Evolutionary conservation across 305 asterid genomes (phyloP), one percentile per base, ranked within the genome.

Genomic region (Rubia occidens): DNA sequence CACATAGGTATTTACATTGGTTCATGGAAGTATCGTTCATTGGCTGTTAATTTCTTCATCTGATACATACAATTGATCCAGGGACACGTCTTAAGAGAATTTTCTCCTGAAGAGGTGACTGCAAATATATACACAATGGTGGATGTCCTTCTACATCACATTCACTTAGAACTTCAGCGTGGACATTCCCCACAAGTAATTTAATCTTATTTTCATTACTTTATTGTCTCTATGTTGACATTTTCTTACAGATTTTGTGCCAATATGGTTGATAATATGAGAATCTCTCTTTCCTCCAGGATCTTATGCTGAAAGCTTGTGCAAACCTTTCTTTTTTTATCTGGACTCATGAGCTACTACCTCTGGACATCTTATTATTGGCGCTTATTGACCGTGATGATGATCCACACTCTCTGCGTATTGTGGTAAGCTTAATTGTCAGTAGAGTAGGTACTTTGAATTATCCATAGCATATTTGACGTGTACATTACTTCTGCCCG

Each of bases 51-150:
- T 17, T 69, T 62, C 71, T 65, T 61, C 56, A 8, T 62, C 44
- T 71, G 13, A 61, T 39, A 32, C 32, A 35, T 17, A 20, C 72
- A 69, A 64, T 81, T 79, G 58, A 75, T 66, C 63, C 85, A 94
- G 99, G 96, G 96, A 29, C 96, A 89, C 59, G 99, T 86, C 74
- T 77, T 94, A 75, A 86, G 86, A 82, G 99, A 94, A 81, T 83
- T 94, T 86, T 91, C 99, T 62, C 96, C 99, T 70, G 99, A 94
- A 88, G 99, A 94, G 83, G 99, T 94, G 73, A 91, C 96, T 71
- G 87, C 80, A 75, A 91, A 94, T 83, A 87, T 94, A 67, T 91
- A 90, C 66, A 85, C 95, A 60, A 94, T 94, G 99, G 99, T 94
- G 72, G 96, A 94, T 85, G 95, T 94, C 64, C 80, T 94, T 54